A percentile compares a stretch with the other conserved stretches of the same genome.
Evolutionary conservation across 2,329 filamentous ascomycete genomes (phyloP).

Genomic region (Ophiocordyceps camponoti-floridani): DNA sequence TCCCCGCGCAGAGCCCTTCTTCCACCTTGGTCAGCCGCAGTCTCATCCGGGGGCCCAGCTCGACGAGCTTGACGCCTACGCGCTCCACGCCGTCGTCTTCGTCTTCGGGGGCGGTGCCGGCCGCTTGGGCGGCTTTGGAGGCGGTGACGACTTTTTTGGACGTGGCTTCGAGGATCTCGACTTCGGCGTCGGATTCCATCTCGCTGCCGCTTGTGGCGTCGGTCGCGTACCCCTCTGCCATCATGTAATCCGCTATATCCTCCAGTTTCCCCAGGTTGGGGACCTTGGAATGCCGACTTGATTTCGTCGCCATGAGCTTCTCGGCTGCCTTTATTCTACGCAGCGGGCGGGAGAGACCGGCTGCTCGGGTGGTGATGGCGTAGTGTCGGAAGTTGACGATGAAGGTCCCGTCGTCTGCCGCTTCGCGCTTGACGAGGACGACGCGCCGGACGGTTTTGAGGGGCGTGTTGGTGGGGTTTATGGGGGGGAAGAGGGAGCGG

Average conservation of each 20-base stretch:
- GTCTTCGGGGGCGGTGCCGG: slow-evolving; percentile 21
- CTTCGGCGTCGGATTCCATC: slow-evolving; percentile 83
- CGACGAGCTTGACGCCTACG: slow-evolving; percentile 76
- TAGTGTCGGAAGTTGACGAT: slow-evolving; percentile 84
- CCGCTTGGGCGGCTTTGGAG: too few species aligned
- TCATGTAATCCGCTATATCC: slow-evolving; percentile 88
- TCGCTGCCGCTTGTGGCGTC: slow-evolving; percentile 78
- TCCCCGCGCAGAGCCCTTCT: slow-evolving; percentile 76
- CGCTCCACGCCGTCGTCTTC: slow-evolving; percentile 48
- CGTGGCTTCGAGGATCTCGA: slow-evolving; percentile 58
- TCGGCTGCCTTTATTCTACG: slow-evolving; percentile 74
- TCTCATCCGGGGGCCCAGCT: slow-evolving; percentile 79
- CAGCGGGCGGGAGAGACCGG: slow-evolving; percentile 69
- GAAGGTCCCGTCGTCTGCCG: slow-evolving; percentile 49
- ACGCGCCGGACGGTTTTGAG: slow-evolving; percentile 86
- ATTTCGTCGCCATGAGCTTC: slow-evolving; percentile 46
- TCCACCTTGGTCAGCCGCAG: slow-evolving; percentile 89
- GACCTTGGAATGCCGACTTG: slow-evolving; percentile 47
- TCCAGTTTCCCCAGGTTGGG: slow-evolving; percentile 83
- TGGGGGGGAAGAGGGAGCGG: slow-evolving; percentile 88
- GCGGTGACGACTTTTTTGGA: slow-evolving; percentile 44
- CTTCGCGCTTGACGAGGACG: slow-evolving; percentile 73
- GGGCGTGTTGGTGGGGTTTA: slow-evolving; percentile 79
- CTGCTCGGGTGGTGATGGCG: slow-evolving; percentile 78
- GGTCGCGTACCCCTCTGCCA: slow-evolving; percentile 73